A percentile compares a stretch with the other conserved stretches of the same genome.
Evolutionary conservation across 1,284 basidiomycete genomes (phyloP).

Genomic region (Trichosporon inkin): DNA sequence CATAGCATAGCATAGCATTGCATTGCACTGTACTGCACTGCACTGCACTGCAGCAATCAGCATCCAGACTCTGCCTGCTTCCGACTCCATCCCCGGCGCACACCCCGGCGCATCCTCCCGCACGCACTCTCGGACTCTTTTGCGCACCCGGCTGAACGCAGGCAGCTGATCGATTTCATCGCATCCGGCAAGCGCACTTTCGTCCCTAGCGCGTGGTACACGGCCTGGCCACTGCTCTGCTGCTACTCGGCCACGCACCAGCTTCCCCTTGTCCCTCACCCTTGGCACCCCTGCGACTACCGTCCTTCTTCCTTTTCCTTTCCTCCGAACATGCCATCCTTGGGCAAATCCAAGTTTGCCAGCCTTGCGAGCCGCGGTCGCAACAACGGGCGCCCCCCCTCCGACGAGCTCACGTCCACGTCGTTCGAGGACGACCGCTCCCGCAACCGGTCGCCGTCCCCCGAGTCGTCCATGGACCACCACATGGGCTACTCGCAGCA

Average conservation of each 20-base stretch:
- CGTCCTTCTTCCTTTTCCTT: not conserved
- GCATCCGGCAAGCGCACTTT: too few relatives aligned
- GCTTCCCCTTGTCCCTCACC: not conserved
- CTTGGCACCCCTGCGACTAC: not conserved
- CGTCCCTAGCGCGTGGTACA: too few relatives aligned
- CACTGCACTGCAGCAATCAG: too few relatives aligned
- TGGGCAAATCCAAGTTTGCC: not conserved
- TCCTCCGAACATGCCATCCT: slow-evolving; percentile 7
- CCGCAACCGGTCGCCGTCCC: slow-evolving; percentile 9
- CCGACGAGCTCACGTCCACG: slow-evolving; percentile 9
- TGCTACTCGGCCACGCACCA: not conserved
- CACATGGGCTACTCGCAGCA: slow-evolving; percentile 20
- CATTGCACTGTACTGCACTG: too few relatives aligned
- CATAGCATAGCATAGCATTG: too few relatives aligned
- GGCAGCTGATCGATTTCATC: too few relatives aligned
- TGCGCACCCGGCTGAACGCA: too few relatives aligned
- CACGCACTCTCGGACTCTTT: too few relatives aligned
- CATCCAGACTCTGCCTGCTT: too few relatives aligned
- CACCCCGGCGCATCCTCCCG: too few relatives aligned
- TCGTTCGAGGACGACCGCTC: slow-evolving; percentile 12
- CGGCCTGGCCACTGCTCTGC: too few relatives aligned
- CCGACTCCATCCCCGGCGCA: too few relatives aligned
- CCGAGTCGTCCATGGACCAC: slow-evolving; percentile 19
- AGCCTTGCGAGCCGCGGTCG: slow-evolving; percentile 8
- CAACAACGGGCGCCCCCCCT: not conserved